Percentiles rank a stretch among this genome's conserved stretches.
These are phyloP conservation scores for Suillus tomentosus DNA, from an alignment of 768 basidiomycete genomes.

Conservation along the genomic window DNA sequence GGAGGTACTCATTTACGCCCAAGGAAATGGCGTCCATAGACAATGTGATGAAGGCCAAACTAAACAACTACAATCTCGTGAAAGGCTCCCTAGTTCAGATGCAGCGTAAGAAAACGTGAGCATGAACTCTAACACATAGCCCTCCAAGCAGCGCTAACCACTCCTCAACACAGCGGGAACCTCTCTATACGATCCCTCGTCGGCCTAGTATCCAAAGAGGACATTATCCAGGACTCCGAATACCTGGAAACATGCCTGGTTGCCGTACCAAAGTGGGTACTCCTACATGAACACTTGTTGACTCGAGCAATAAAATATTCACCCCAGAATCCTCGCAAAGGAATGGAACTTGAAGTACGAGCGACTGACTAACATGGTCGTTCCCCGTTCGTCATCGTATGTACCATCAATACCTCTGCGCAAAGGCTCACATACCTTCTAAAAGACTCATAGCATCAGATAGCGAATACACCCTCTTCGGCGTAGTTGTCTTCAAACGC, in stretches of 20 bases:
- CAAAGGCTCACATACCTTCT: conserved; percentile 12
- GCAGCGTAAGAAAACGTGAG: conserved; percentile 92
- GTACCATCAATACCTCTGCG: conserved; percentile 29
- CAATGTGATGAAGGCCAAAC: conserved; percentile 88
- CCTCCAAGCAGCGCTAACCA: background rate
- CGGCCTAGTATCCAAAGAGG: conserved; percentile 79
- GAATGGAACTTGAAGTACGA: conserved; percentile 93
- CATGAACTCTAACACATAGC: conserved; percentile 12
- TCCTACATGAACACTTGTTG: conserved; percentile 9
- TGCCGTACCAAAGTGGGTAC: conserved; percentile 86
- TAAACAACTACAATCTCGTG: conserved; percentile 89
- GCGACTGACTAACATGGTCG: conserved; percentile 83
- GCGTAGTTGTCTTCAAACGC: conserved; percentile 86
- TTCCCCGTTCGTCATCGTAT: conserved; percentile 88
- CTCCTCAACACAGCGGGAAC: conserved; percentile 67
- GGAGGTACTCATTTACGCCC: conserved; percentile 17
- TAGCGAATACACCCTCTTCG: conserved; percentile 85
- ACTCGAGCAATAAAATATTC: conserved; percentile 16
- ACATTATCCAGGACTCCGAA: conserved; percentile 88
- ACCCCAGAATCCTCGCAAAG: conserved; percentile 68
- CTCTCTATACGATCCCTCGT: conserved; percentile 87
- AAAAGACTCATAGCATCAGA: conserved; percentile 76
- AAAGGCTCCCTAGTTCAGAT: conserved; percentile 91
- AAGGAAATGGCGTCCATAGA: conserved; percentile 97
- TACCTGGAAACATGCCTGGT: conserved; percentile 92